Evolutionary conservation across 352 stramenopile species (phyloP).

Genomic region (Phytophthora hibernalis): DNA sequence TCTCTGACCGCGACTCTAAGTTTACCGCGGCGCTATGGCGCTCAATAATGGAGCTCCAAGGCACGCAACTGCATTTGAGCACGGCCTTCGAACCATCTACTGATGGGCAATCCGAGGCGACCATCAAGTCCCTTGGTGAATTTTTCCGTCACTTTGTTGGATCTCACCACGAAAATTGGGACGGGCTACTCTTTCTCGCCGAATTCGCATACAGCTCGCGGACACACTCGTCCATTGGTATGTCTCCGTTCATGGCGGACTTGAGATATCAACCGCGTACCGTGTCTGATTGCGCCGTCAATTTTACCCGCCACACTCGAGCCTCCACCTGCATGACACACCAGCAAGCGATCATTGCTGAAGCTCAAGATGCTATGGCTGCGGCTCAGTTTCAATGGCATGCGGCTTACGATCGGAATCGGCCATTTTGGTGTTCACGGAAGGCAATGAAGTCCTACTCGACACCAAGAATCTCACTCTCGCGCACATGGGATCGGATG

Average conservation of each 20-base stretch:
- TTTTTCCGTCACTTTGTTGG: conserved; percentile 13
- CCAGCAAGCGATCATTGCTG: too few relatives aligned
- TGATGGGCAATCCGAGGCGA: conserved; percentile 14
- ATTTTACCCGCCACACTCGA: too few relatives aligned
- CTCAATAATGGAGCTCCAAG: conserved; percentile 4
- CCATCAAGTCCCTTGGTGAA: conserved; percentile 14
- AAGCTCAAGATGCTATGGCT: too few relatives aligned
- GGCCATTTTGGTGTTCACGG: too few relatives aligned
- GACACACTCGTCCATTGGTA: conserved; percentile 4
- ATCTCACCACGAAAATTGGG: conserved; percentile 7
- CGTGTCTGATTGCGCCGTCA: conserved; percentile 14
- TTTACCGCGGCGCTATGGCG: conserved; percentile 6
- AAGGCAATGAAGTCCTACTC: too few relatives aligned
- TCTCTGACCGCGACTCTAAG: too few relatives aligned
- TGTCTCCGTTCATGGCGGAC: background rate
- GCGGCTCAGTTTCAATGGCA: too few relatives aligned
- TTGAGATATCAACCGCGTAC: conserved; percentile 16
- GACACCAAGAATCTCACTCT: too few relatives aligned
- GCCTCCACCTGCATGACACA: too few relatives aligned
- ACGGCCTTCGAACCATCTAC: conserved; percentile 7
- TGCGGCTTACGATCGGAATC: too few relatives aligned
- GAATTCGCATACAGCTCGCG: conserved; percentile 22
- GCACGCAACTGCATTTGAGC: too few relatives aligned
- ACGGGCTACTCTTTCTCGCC: background rate
- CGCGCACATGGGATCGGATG: too few relatives aligned